Base-by-base conservation (phyloP, 805 yeast genomes). In the Lipomyces japonicus region DNA sequence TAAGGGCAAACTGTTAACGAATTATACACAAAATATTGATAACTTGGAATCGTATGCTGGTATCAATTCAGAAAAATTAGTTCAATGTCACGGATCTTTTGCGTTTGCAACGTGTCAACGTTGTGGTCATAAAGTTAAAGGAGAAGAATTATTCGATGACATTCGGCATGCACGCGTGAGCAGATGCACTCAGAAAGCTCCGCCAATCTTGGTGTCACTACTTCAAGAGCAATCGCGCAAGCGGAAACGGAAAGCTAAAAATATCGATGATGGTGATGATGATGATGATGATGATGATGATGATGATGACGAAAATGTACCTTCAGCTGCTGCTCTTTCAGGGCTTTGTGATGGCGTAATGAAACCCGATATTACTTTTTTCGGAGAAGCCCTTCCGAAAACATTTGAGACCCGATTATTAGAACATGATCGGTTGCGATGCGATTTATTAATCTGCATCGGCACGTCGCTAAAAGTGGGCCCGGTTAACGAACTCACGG, bases 381-480 rank as follows among this genome's bases (percentile, higher is more conserved):
- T 89, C 60, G 95, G 95, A 14, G 96, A 89, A 65, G 79, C 81
- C 14, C 71, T 89, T 50, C 96, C 96, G 1, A 72, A 73, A 12
- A 67, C 74, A 42, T 89, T 83, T 63, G 90, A 87, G 59, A 75
- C 75, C 40, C 65, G 71, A 26, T 61, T 72, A 12, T 50, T 68
- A 10, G 76, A 82, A 25, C 74, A 75, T 38, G 96, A 90, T 63
- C 72, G 82, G 4, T 60, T 68, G 18, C 71, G 76, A 37, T 86
- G 95, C 67, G 97, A 90, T 66, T 71, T 89, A 47, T 70, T 90
- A 39, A 74, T 89, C 3, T 84, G 95, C 65, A 82, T 89, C 31
- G 97, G 97, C 16, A 89, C 97, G 0, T 88, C 96, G 19, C 73
- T 89, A 57, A 86, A 89, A 63, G 97, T 89, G 22, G 88, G 95